Evolutionary conservation across 1,284 basidiomycete species (phyloP), one percentile per base, ranked within the genome.

Genomic region (Ceratobasidium sp.): DNA sequence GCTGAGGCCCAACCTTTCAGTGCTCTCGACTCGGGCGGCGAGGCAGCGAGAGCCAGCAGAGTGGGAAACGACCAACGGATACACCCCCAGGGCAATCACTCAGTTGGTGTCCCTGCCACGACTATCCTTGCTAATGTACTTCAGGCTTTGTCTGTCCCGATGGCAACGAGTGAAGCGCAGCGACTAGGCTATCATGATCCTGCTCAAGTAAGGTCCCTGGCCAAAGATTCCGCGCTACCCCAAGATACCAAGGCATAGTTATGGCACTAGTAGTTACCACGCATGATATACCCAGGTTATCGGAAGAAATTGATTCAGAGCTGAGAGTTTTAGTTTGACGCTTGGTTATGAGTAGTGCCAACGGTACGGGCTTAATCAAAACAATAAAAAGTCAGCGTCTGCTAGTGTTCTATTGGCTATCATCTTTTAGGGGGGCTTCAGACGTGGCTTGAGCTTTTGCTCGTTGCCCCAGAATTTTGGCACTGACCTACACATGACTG

Each of bases 391-490:
- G 53, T 11, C 47, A n/a, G 60, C 10, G 37, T 42, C 20, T 61
- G 42, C 60, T 37, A 61, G 37, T n/a, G n/a, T n/a, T 37, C 42
- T 42, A 61, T 37, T 61, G 60, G 60, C 42, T 42, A n/a, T 61
- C 37, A 26, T 42, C 67, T 15, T 28, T 47, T 26, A 47, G 35
- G 20, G 71, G 39, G n/a, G 33, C 49, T 23, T 53, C 71, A 23
- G 60, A 28, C 6, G 58, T 45, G 17, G 42, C 71, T 39, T 74
- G 71, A 11, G 71, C 31, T 31, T 64, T 47, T n/a, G 54, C 58
- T 39, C 71, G 58, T 49, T 90, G 87, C n/a, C 91, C 91, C 56
- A 94, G 83, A 78, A 94, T 92, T 84, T 94, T 94, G 78, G 92
- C 93, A 82, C 92, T 89, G 79, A 94, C 90, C 92, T 92, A 33